Percentiles rank a stretch among this genome's conserved stretches.
Evolutionary conservation across 139 green algal species (phyloP).

Genomic region (Haematococcus lacustris): DNA sequence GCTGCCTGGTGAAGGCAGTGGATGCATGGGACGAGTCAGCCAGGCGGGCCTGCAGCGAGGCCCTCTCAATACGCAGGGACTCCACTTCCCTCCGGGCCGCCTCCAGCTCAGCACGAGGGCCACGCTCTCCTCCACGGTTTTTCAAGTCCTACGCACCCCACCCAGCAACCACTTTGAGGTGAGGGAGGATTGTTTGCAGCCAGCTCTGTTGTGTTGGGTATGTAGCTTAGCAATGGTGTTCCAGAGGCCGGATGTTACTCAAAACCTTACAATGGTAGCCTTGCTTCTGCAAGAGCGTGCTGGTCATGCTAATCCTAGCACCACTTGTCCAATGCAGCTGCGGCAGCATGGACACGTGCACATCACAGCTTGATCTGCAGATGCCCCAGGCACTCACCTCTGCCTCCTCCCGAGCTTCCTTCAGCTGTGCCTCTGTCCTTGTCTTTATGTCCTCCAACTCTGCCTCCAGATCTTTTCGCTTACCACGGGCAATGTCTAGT

Average conservation of each 20-base stretch:
- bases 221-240: not conserved
- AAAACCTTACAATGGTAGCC: not conserved
- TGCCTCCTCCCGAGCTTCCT: slow-evolving; percentile 3
- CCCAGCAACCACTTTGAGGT: too few relatives aligned
- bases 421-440: not conserved
- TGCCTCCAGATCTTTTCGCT: slow-evolving; percentile 11
- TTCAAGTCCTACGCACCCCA: not conserved
- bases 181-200: too few relatives aligned
- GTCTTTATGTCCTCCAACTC: not conserved
- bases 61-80: not conserved
- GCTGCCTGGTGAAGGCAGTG: not conserved
- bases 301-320: not conserved
- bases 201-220: too few relatives aligned
- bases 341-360: not conserved
- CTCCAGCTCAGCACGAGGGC: slow-evolving; percentile 3
- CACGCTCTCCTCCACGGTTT: slow-evolving; percentile 7
- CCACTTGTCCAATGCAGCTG: not conserved
- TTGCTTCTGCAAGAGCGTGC: not conserved
- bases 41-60: not conserved
- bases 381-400: slow-evolving; percentile 4
- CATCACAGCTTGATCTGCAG: not conserved
- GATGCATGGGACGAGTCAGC: not conserved
- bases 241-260: not conserved
- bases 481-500: not conserved
- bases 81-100: not conserved